These are phyloP conservation scores for Suillus alpinus DNA, from an alignment of 768 basidiomycete species.

Conservation along the genomic window DNA sequence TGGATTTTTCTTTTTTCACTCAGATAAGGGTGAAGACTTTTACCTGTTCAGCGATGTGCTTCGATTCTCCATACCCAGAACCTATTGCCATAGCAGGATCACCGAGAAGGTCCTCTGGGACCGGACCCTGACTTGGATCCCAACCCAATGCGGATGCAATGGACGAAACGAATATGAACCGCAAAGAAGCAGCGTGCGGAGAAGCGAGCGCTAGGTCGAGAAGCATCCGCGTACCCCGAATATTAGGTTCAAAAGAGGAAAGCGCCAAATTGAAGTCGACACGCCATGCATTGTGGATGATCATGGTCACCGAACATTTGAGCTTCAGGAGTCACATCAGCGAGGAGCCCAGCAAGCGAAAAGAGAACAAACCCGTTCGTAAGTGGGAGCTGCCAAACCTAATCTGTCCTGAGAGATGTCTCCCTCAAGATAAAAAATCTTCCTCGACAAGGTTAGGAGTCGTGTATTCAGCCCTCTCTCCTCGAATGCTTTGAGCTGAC, in stretches of 20 bases:
- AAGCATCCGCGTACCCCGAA: constrained; percentile 29
- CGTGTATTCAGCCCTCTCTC: constrained; percentile 29
- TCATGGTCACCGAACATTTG: constrained; percentile 20
- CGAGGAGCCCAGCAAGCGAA: background rate
- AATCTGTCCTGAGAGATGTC: constrained; percentile 24
- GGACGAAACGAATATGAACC: constrained; percentile 19
- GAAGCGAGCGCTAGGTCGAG: constrained; percentile 33
- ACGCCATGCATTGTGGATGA: constrained; percentile 36
- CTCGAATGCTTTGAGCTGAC: constrained; percentile 27
- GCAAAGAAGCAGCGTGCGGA: constrained; percentile 7
- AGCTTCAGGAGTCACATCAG: constrained; percentile 4
- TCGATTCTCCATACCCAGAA: constrained; percentile 33
- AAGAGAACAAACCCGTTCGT: constrained; percentile 23
- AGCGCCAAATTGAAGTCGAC: constrained; percentile 39
- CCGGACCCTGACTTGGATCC: constrained; percentile 23
- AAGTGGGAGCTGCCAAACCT: constrained; percentile 23
- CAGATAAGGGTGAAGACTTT: background rate
- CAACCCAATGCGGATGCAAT: constrained; percentile 7
- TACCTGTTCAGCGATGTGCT: constrained; percentile 35
- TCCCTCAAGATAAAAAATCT: constrained; percentile 35
- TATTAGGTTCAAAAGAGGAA: constrained; percentile 31
- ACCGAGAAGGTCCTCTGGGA: constrained; percentile 32
- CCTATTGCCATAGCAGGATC: constrained; percentile 26
- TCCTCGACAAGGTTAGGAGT: constrained; percentile 23
- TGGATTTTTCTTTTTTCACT: constrained; percentile 30